phyloP scores from a whole-genome alignment of 768 basidiomycete genomes.

The Gloeostereum incarnatum region DNA sequence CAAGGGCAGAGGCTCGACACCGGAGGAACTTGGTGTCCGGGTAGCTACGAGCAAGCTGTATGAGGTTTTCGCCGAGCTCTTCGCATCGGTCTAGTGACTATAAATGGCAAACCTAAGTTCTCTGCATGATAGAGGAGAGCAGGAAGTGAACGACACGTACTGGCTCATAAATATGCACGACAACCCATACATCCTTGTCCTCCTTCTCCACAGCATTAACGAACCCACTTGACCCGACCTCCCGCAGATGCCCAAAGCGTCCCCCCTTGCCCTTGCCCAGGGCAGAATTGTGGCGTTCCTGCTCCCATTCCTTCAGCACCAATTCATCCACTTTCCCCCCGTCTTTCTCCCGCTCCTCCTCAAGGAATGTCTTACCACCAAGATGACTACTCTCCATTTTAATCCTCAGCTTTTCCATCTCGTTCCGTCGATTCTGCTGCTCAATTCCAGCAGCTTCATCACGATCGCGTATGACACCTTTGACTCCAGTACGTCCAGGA shows the following conservation, averaged over 20 bases:
- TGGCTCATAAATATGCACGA: conserved; percentile 79
- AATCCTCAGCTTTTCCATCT: conserved; percentile 40
- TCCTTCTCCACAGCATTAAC: conserved; percentile 70
- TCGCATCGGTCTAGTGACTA: conserved; percentile 76
- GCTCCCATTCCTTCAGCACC: conserved; percentile 32
- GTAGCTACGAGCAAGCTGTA: conserved; percentile 59
- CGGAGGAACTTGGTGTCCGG: conserved; percentile 77
- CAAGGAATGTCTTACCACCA: conserved; percentile 65
- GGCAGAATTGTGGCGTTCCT: conserved; percentile 14
- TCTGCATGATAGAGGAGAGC: background rate
- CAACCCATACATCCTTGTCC: conserved; percentile 62
- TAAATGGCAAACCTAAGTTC: conserved; percentile 2
- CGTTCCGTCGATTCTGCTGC: conserved; percentile 40
- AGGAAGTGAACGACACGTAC: conserved; percentile 30
- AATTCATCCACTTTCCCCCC: conserved; percentile 37
- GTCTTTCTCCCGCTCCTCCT: conserved; percentile 59
- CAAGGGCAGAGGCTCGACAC: conserved; percentile 65
- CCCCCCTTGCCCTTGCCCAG: conserved; percentile 38
- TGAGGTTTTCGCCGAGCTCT: conserved; percentile 54
- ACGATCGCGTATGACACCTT: conserved; percentile 79
- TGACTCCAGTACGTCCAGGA: conserved; percentile 80
- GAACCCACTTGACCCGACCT: conserved; percentile 69
- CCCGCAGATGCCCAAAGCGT: conserved; percentile 69
- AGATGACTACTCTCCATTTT: conserved; percentile 59
- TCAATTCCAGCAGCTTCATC: conserved; percentile 55